Evolutionary conservation across 1,284 basidiomycete species (phyloP), one percentile per base, ranked within the genome.

Genomic region (Rugosomyces carneus): DNA sequence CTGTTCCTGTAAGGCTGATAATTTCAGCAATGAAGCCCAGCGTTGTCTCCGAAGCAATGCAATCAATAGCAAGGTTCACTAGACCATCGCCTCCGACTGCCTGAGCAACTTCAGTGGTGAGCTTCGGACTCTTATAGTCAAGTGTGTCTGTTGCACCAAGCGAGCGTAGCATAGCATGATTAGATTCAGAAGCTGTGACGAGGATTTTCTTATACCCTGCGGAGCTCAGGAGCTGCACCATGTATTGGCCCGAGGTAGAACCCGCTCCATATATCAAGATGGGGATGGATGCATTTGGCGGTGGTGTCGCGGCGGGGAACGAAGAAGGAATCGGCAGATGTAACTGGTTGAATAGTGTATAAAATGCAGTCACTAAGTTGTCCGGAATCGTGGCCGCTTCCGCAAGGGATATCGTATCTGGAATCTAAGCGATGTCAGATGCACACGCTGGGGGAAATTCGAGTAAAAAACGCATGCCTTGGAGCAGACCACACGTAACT

Each of bases 191-290:
- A 2, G 78, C 73, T n/a, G 73, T 75, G 7, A 70, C 71, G 45
- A 78, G 57, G 41, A 80, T 65, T 36, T 68, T 71, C 31, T 58
- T 74, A 65, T 77, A 81, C 0, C 77, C 76, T 1, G 75, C 69
- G 23, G 71, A 58, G 37, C 65, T 66, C 38, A 80, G 67, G n/a
- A 81, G 64, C 57, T 81, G 80, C 37, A 81, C 54, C 15, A 69
- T 62, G 51, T 76, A 78, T 48, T 77, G 71, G 3, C 78, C 79
- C 0, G 72, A 57, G n/a, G 74, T 75, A 3, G 78, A 65, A 8
- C 79, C 76, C 13, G 72, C 74, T 43, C 79, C 76, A 49, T 76
- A 81, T 19, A 83, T 61, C 7, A 79, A 64, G 44, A 79, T 72
- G 1, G 75, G 66, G 1, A 54, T 56, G 9, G 66, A 59, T 10